Evolutionary conservation across 495 filamentous ascomycete genomes (phyloP).

Genomic region (Acidiella bohemica): DNA sequence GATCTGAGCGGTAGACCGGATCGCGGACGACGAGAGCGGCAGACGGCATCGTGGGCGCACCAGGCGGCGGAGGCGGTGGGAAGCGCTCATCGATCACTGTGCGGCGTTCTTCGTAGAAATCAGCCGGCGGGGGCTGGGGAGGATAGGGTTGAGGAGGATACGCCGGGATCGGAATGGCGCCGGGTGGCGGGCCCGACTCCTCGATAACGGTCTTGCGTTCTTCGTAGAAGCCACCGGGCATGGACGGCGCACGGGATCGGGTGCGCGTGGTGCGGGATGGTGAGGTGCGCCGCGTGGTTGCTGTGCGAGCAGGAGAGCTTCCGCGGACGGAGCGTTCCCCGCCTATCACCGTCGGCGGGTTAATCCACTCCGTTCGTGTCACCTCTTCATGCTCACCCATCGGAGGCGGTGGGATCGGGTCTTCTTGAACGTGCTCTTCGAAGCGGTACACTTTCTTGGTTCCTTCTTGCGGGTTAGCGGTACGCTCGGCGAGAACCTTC

Average conservation of each 20-base stretch:
- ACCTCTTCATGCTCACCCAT: slow-evolving; percentile 24
- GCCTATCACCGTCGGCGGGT: slow-evolving; percentile 18
- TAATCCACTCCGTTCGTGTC: slow-evolving; percentile 20
- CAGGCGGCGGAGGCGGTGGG: slow-evolving; percentile 4
- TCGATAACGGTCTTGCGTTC: slow-evolving; percentile 13
- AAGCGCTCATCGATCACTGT: slow-evolving; percentile 11
- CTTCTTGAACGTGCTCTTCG: slow-evolving; percentile 23
- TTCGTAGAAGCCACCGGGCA: slow-evolving; percentile 12
- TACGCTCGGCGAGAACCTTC: background rate
- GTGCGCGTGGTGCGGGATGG: slow-evolving; percentile 9
- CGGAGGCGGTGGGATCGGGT: slow-evolving; percentile 20
- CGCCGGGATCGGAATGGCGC: slow-evolving; percentile 3
- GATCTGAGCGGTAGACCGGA: slow-evolving; percentile 34
- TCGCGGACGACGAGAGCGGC: slow-evolving; percentile 38
- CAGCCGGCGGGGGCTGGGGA: slow-evolving; percentile 1
- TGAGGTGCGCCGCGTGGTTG: slow-evolving; percentile 10
- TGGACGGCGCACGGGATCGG: slow-evolving; percentile 3
- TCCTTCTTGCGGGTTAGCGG: slow-evolving; percentile 10
- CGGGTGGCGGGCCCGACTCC: background rate
- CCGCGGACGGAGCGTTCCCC: slow-evolving; percentile 4
- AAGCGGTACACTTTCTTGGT: slow-evolving; percentile 25
- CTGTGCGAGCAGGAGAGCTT: slow-evolving; percentile 9
- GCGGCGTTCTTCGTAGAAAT: slow-evolving; percentile 4
- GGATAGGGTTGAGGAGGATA: background rate
- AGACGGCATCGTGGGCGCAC: background rate